Conservation (phyloP, 371 early-diverging fungal genomes). For the Capillidium rhysosporum region DNA sequence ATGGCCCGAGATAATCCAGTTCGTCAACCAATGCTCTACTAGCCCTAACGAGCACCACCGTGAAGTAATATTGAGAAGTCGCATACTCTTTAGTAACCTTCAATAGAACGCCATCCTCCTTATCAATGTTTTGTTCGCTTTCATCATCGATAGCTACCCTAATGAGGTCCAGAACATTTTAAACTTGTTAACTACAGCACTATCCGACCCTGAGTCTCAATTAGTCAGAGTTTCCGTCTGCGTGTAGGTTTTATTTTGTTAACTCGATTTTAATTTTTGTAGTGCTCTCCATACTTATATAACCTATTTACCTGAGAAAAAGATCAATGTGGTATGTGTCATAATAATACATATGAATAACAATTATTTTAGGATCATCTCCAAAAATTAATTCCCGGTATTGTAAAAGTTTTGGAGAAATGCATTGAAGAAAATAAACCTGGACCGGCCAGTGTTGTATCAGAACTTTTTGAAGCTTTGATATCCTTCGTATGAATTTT, state of each 20-base stretch:
- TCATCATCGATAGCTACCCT: slow-evolving; percentile 46
- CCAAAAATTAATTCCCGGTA: slow-evolving; percentile 49
- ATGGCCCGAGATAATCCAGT: slow-evolving; percentile 60
- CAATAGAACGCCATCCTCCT: slow-evolving; percentile 50
- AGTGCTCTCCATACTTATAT: slow-evolving; percentile 67
- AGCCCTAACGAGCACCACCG: slow-evolving; percentile 51
- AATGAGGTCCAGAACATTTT: slow-evolving; percentile 42
- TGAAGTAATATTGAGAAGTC: slow-evolving; percentile 21
- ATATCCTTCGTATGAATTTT: background rate
- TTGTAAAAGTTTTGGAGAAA: slow-evolving; percentile 63
- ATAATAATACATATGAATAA: slow-evolving; percentile 2
- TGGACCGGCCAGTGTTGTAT: slow-evolving; percentile 44
- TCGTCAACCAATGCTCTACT: slow-evolving; percentile 52
- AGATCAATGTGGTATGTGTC: slow-evolving; percentile 31
- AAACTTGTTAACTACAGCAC: slow-evolving; percentile 41
- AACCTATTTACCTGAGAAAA: slow-evolving; percentile 51
- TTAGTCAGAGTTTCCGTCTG: slow-evolving; percentile 57
- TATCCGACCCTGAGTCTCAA: slow-evolving; percentile 67
- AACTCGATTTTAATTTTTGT: slow-evolving; percentile 8
- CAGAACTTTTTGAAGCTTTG: slow-evolving; percentile 65
- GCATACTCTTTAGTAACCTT: background rate
- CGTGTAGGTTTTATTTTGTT: slow-evolving; percentile 21
- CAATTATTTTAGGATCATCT: slow-evolving; percentile 23
- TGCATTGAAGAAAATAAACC: slow-evolving; percentile 47
- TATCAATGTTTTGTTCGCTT: slow-evolving; percentile 63